Base-by-base conservation (phyloP, 768 basidiomycete genomes). In the Russula brevipes region DNA sequence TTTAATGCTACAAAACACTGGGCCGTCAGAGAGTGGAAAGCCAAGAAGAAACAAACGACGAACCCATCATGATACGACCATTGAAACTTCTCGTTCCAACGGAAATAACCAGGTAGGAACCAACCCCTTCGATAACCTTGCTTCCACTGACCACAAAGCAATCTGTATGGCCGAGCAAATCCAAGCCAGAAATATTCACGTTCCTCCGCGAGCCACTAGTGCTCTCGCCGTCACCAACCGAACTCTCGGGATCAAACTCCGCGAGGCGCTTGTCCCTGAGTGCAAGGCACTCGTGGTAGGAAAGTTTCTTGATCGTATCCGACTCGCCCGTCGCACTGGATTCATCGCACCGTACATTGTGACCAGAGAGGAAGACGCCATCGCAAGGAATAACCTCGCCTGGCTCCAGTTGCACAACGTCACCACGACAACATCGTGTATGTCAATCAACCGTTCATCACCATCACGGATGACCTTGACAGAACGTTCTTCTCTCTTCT, bases 31-130 rank as follows among this genome's bases (percentile, higher is more conserved):
- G 7, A 35, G 30, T 1, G 1, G 44, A 47, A 47, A 59, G 41
- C 53, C 58, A 57, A 47, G 46, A 51, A 17, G 16, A 30, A 31
- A 60, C 46, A 63, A 19, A 50, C 5, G 17, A 76, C 87, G 41
- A 70, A 96, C 94, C 89, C 87, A 96, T 96, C 91, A 98, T 94
- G 70, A 98, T 94, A 50, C 94, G 84, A 45, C 97, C 97, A 72
- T 98, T 94, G 76, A 98, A 98, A 68, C 89, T 92, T 76, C 88
- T 91, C 12, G 84, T 85, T 11, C 97, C 97, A 54, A 98, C 93
- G 2, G 93, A 87, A 55, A 97, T 89, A 55, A 98, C 85, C 54
- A 99, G 87, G 70, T 98, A 99, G 61, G 79, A 81, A 33, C 97
- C 97, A 50, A 96, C 88, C 47, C 97, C 97, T 75, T 98, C 97